Evolutionary conservation across 2,329 filamentous ascomycete species (phyloP).

Genomic region (Hypoxylon sp.): DNA sequence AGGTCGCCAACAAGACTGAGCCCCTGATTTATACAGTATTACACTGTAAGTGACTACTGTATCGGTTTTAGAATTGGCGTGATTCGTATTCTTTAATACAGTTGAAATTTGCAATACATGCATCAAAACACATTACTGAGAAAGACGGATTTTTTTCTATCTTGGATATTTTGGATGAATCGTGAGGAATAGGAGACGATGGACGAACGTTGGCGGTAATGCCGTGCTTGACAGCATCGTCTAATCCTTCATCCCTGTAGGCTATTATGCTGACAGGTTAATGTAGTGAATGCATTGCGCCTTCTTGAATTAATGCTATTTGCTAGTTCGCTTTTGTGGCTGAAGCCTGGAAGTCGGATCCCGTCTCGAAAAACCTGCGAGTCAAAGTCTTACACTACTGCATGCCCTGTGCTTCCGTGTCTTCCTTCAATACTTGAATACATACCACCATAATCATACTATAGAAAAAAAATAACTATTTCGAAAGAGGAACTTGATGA

Average conservation of each 20-base stretch:
- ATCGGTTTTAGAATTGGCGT: neutral
- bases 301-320: conserved; percentile 37
- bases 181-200: neutral
- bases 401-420: conserved; percentile 2
- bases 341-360: conserved; percentile 32
- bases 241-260: conserved; percentile 37
- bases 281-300: conserved; percentile 33
- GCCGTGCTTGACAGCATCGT: conserved; percentile 13
- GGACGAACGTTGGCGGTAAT: conserved; percentile 15
- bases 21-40: conserved; percentile 27
- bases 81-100: conserved; percentile 26
- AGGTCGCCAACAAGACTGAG: conserved; percentile 32
- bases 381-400: conserved; percentile 16
- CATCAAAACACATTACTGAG: conserved; percentile 6
- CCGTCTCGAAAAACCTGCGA: conserved; percentile 26
- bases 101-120: conserved; percentile 4
- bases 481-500: neutral
- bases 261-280: conserved; percentile 29
- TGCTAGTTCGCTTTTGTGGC: conserved; percentile 40
- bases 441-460: neutral
- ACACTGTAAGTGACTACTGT: conserved; percentile 6
- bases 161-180: conserved; percentile 6
- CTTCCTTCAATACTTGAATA: neutral
- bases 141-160: conserved; percentile 10
- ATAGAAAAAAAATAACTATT: neutral